phyloP scores from a whole-genome alignment of 129 eudicot species.

The Lactuca sativa region DNA sequence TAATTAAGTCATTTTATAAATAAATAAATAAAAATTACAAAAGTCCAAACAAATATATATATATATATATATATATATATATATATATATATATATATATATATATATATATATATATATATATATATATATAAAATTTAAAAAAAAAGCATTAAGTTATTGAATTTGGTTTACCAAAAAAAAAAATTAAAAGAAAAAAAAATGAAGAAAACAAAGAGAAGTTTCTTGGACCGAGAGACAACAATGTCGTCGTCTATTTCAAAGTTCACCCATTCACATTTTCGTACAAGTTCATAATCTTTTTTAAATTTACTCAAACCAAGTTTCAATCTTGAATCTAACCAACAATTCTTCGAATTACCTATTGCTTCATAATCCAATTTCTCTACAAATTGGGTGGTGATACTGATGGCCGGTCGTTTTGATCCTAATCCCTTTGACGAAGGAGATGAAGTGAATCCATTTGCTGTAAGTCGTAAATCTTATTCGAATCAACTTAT shows the following conservation, averaged over 20 bases:
- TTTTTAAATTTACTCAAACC: not conserved
- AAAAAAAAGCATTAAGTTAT: too few relatives aligned
- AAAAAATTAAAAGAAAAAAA: not conserved
- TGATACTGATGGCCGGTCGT: constrained; percentile 25
- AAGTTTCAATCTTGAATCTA: not conserved
- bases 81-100: too few relatives aligned
- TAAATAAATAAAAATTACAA: too few relatives aligned
- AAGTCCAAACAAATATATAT: too few relatives aligned
- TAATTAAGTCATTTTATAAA: too few relatives aligned
- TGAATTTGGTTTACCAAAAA: not conserved
- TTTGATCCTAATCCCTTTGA: constrained; percentile 39
- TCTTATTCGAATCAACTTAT: not conserved
- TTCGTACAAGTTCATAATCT: not conserved
- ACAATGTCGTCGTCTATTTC: constrained; percentile 5
- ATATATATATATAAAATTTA: too few relatives aligned
- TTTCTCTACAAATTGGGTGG: not conserved
- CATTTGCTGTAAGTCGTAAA: constrained; percentile 28
- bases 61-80: too few relatives aligned
- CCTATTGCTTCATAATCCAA: not conserved
- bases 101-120: too few relatives aligned
- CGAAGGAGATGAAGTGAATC: constrained; percentile 38
- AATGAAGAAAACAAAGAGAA: constrained; percentile 1
- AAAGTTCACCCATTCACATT: not conserved
- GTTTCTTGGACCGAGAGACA: not conserved
- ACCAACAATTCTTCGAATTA: not conserved